Percentiles rank a stretch among this genome's conserved stretches.
phyloP scores from a whole-genome alignment of 2,329 filamentous ascomycete species.

The Colletotrichum kahawae region DNA sequence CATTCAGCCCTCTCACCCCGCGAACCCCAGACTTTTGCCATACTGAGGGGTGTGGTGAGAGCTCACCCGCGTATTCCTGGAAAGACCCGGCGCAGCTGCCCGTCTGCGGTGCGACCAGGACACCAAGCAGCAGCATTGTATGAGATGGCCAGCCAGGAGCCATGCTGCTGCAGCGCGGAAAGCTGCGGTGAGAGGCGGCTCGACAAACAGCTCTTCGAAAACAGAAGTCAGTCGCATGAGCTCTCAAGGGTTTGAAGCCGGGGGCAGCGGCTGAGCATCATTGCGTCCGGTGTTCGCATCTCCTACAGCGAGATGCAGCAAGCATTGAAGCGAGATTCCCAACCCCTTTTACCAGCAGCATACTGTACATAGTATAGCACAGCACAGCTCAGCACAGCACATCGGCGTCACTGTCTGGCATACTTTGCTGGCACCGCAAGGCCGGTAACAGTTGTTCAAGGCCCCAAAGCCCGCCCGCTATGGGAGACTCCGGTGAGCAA shows the following conservation, averaged over 20 bases:
- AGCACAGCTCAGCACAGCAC: neutral
- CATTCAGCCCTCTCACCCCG: neutral
- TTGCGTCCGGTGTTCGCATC: neutral
- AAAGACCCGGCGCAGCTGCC: neutral
- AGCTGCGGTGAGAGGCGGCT: neutral
- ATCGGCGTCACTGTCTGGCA: neutral
- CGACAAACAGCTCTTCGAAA: neutral
- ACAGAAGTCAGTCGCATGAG: conserved; percentile 16
- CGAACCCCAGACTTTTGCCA: conserved; percentile 8
- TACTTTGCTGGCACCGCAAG: neutral
- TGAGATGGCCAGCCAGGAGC: neutral
- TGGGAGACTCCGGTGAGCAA: neutral
- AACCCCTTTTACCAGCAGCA: neutral
- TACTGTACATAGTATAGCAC: neutral
- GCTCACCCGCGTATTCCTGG: neutral
- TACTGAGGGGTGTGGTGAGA: neutral
- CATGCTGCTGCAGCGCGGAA: neutral
- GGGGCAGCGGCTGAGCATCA: neutral
- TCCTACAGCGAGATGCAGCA: neutral
- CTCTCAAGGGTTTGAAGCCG: neutral
- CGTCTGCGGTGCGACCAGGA: neutral
- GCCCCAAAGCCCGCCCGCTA: neutral
- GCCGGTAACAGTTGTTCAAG: neutral
- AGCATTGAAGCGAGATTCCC: conserved; percentile 10
- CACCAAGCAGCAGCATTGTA: neutral